phyloP scores from a whole-genome alignment of 257 asterid species.

The Scutellaria barbata region DNA sequence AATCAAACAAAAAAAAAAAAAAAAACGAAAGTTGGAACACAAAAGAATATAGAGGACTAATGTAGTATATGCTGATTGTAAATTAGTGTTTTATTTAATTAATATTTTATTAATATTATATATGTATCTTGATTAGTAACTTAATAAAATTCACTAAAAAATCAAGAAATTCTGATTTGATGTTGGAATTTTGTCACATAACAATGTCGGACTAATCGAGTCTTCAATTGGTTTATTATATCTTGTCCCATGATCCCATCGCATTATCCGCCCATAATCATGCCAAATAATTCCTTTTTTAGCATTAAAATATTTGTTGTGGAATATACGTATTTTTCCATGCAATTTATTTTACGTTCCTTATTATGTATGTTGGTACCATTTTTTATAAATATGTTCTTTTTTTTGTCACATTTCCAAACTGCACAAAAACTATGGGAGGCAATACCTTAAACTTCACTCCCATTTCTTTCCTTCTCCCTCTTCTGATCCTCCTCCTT shows the following conservation, averaged over 20 bases:
- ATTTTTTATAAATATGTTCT: slow-evolving; percentile 27
- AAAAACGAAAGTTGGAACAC: no score
- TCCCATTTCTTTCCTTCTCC: not conserved
- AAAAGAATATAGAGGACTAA: no score
- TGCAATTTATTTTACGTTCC: not conserved
- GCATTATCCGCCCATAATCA: slow-evolving; percentile 29
- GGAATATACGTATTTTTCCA: slow-evolving; percentile 17
- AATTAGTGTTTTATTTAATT: no score
- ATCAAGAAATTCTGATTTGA: not conserved
- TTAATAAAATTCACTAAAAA: not conserved
- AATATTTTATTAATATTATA: no score
- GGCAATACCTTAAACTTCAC: not conserved
- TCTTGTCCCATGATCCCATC: not conserved
- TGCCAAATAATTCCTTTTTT: not conserved
- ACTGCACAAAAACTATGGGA: slow-evolving; percentile 32
- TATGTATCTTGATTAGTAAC: no score
- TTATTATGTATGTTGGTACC: not conserved
- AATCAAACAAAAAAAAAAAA: no score
- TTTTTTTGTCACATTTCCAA: slow-evolving; percentile 2
- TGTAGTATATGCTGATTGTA: no score
- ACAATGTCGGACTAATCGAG: slow-evolving; percentile 27
- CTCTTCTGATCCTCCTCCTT: slow-evolving; percentile 8
- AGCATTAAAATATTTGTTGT: not conserved
- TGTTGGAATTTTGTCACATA: slow-evolving; percentile 20
- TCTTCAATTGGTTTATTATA: not conserved